Percentiles rank a stretch among this genome's conserved stretches.
These are phyloP conservation scores for Paraconiothyrium sp. DNA, from an alignment of 2,329 filamentous ascomycete species.

Conservation along the genomic window DNA sequence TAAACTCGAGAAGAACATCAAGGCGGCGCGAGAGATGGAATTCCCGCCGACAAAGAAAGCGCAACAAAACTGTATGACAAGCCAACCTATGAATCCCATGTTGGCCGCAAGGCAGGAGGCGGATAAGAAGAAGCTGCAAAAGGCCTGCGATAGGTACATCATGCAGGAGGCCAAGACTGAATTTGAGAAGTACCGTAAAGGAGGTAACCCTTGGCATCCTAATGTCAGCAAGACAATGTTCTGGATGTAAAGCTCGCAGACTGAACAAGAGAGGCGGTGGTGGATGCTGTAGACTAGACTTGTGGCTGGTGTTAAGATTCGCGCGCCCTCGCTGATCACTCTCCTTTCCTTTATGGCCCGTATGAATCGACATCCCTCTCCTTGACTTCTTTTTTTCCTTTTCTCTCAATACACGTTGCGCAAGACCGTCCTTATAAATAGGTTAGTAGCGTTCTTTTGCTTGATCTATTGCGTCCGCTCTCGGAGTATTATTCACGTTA, in stretches of 20 bases:
- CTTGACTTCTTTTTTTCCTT: no score
- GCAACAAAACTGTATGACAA: background rate
- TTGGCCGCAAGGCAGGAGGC: background rate
- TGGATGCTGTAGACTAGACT: background rate
- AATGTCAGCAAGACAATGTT: constrained; percentile 7
- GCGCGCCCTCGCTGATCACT: no score
- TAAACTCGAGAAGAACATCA: background rate
- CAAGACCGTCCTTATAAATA: no score
- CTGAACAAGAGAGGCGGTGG: background rate
- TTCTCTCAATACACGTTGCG: no score
- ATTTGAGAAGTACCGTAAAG: background rate
- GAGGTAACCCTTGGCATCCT: background rate
- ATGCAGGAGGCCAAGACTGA: background rate
- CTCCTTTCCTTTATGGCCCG: no score
- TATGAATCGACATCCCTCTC: no score
- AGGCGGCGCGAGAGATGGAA: background rate
- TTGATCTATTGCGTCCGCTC: no score
- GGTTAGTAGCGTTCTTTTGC: no score
- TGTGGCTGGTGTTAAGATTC: no score
- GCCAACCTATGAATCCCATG: background rate
- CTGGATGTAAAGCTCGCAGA: constrained; percentile 5
- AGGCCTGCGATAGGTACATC: background rate
- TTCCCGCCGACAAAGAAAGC: background rate
- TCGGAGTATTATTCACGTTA: no score
- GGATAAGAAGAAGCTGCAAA: background rate